phyloP scores from a whole-genome alignment of 108 stramenopile species.

The Chaetoceros muelleri region DNA sequence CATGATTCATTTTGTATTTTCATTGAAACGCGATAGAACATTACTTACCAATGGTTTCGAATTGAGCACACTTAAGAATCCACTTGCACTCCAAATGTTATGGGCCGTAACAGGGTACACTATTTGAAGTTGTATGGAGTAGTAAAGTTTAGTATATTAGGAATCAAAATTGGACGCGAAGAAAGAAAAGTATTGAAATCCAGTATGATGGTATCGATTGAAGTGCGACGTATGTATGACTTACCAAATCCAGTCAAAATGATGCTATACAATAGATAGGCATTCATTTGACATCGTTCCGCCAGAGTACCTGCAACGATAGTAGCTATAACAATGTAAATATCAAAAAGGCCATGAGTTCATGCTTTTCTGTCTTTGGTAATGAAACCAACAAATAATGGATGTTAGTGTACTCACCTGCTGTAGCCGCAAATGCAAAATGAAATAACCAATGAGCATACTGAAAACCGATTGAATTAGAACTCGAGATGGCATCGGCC shows the following conservation, averaged over 20 bases:
- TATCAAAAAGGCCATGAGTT: neutral
- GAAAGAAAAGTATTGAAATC: neutral
- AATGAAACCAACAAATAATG: neutral
- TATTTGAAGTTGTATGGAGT: slow-evolving; percentile 49
- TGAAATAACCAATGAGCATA: slow-evolving; percentile 2
- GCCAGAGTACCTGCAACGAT: slow-evolving; percentile 91
- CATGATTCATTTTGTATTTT: neutral
- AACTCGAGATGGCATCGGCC: slow-evolving; percentile 32
- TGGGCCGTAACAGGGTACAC: slow-evolving; percentile 85
- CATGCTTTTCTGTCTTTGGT: too few relatives aligned
- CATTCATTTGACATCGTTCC: slow-evolving; percentile 76
- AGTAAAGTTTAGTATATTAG: neutral
- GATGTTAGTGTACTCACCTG: slow-evolving; percentile 5
- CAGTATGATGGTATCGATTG: neutral
- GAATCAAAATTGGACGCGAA: neutral
- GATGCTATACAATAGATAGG: slow-evolving; percentile 73
- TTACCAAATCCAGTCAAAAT: slow-evolving; percentile 49
- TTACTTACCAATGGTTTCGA: neutral
- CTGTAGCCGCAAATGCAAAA: slow-evolving; percentile 73
- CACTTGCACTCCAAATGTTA: slow-evolving; percentile 57
- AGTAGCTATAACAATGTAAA: slow-evolving; percentile 24
- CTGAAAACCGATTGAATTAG: neutral
- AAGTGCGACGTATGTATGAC: neutral
- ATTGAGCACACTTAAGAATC: slow-evolving; percentile 46
- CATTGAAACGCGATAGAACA: too few relatives aligned